These are phyloP conservation scores for Colletotrichum sp. DNA, from an alignment of 2,329 filamentous ascomycete species.

Conservation along the genomic window DNA sequence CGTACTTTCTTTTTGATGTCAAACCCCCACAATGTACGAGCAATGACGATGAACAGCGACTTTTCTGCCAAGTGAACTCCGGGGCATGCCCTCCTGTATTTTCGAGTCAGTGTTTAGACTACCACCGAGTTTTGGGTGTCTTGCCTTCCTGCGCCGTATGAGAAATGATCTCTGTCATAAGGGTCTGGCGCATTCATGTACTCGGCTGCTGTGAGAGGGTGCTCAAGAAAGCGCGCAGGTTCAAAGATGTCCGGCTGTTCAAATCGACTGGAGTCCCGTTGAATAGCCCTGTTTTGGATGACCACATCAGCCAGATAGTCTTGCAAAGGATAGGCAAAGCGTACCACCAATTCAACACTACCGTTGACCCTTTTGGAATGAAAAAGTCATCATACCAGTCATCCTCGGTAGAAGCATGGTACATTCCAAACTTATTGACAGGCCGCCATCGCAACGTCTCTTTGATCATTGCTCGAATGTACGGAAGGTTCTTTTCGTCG, in stretches of 20 bases:
- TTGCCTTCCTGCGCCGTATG: not conserved
- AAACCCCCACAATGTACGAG: not conserved
- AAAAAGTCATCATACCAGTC: slow-evolving; percentile 57
- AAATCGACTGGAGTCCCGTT: not conserved
- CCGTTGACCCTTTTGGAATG: not conserved
- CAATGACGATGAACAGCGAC: not conserved
- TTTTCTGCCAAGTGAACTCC: not conserved
- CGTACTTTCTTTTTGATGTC: not conserved
- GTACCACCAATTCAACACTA: not conserved
- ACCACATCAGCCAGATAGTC: not conserved
- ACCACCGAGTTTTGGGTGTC: not conserved
- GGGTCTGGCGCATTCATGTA: not conserved
- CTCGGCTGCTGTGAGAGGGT: not conserved
- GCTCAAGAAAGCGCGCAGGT: not conserved
- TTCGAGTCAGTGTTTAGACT: not conserved
- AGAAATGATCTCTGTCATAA: not conserved
- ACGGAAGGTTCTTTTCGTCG: slow-evolving; percentile 37
- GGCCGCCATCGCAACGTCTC: slow-evolving; percentile 57
- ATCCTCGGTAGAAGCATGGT: slow-evolving; percentile 54
- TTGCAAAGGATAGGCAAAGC: not conserved
- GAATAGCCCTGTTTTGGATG: not conserved
- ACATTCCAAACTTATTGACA: slow-evolving; percentile 58
- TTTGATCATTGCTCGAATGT: slow-evolving; percentile 40
- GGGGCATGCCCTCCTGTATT: not conserved
- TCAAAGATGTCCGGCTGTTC: not conserved